phyloP scores from a whole-genome alignment of 495 filamentous ascomycete species.

The Annulohypoxylon bovei region DNA sequence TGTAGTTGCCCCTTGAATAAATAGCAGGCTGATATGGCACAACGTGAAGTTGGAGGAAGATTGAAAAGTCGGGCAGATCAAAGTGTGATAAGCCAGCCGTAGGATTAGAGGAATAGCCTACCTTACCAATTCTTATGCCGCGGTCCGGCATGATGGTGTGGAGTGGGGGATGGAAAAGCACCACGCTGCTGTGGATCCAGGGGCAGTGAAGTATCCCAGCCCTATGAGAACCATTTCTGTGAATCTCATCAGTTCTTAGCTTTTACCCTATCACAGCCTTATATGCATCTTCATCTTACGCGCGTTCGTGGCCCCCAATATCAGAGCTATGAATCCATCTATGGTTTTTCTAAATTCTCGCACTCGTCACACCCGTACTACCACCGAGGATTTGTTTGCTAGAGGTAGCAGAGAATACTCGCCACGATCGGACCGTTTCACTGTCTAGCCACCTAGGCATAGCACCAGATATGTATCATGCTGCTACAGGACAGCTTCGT shows the following conservation, averaged over 20 bases:
- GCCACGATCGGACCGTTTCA: background rate
- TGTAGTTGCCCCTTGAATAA: constrained; percentile 7
- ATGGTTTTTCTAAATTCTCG: background rate
- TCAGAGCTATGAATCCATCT: background rate
- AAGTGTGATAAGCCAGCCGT: background rate
- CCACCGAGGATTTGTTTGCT: background rate
- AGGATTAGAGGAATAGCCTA: background rate
- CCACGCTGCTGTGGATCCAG: constrained; percentile 1
- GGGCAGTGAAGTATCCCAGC: constrained; percentile 3
- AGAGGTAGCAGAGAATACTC: background rate
- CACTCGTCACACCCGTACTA: background rate
- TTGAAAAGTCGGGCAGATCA: background rate
- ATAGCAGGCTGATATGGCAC: background rate
- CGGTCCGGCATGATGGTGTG: background rate
- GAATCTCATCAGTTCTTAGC: background rate
- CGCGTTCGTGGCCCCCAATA: background rate
- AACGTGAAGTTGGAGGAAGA: background rate
- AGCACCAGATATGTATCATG: background rate
- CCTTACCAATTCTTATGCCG: background rate
- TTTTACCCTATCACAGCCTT: background rate
- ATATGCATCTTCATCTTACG: background rate
- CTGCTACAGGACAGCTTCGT: background rate
- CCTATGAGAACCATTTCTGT: constrained; percentile 1
- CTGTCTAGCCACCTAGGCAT: background rate
- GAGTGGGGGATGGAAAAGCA: background rate